A percentile compares a stretch with the other conserved stretches of the same genome.
phyloP scores from a whole-genome alignment of 2,329 filamentous ascomycete species.

The Trichoderma guizhouense region DNA sequence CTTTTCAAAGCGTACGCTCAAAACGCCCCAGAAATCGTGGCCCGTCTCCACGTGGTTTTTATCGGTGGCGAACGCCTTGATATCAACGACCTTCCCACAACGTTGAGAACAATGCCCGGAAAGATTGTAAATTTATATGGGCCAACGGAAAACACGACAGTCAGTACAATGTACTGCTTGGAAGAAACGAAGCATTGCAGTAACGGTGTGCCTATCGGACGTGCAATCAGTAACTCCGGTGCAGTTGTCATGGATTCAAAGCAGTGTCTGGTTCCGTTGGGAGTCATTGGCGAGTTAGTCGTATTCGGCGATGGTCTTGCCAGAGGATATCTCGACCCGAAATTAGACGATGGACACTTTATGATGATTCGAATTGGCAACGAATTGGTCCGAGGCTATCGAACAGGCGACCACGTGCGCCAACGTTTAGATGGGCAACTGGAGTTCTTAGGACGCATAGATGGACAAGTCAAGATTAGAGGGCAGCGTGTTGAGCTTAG shows the following conservation, averaged over 20 bases:
- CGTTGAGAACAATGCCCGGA: background rate
- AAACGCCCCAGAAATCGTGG: background rate
- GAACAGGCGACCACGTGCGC: background rate
- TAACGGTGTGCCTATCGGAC: background rate
- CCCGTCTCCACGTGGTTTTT: background rate
- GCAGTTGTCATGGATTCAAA: background rate
- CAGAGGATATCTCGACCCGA: background rate
- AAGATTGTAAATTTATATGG: background rate
- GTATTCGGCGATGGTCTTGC: background rate
- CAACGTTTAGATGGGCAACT: background rate
- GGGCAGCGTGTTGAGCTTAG: slow-evolving; percentile 31
- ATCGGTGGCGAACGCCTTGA: background rate
- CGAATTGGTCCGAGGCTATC: background rate
- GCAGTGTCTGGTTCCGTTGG: background rate
- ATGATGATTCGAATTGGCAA: background rate
- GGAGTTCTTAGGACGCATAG: background rate
- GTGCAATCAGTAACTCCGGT: background rate
- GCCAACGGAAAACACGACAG: background rate
- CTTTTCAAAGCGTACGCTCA: background rate
- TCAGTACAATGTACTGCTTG: background rate
- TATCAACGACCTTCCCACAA: background rate
- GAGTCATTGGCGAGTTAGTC: background rate
- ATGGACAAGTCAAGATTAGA: slow-evolving; percentile 29
- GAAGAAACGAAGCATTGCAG: background rate
- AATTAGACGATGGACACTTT: background rate